phyloP scores from a whole-genome alignment of 495 filamentous ascomycete species.

The Aspergillus affinis region DNA sequence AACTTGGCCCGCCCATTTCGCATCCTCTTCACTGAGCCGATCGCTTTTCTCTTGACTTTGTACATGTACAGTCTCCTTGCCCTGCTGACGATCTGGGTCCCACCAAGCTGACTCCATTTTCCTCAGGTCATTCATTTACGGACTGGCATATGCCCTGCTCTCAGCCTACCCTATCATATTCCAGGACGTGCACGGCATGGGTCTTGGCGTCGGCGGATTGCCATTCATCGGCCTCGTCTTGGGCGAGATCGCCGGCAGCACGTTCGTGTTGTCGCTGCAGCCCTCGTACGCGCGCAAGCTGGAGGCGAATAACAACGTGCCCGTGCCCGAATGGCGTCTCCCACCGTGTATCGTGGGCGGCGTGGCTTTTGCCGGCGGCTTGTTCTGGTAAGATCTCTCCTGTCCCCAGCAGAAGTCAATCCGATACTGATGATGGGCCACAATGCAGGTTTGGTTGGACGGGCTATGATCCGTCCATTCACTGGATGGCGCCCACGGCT shows the following conservation, averaged over 20 bases:
- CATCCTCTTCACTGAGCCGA: conserved; percentile 46
- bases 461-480: conserved; percentile 27
- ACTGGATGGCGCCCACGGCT: conserved; percentile 31
- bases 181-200: conserved; percentile 30
- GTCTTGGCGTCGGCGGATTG: conserved; percentile 26
- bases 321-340: conserved; percentile 36
- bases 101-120: background rate
- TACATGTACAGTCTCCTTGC: conserved; percentile 24
- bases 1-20: conserved; percentile 43
- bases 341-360: conserved; percentile 47
- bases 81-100: background rate
- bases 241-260: conserved; percentile 26
- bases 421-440: conserved; percentile 8
- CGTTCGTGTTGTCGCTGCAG: conserved; percentile 8
- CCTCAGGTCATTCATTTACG: conserved; percentile 39
- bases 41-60: conserved; percentile 39
- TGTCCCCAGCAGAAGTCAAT: background rate
- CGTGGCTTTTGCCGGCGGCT: conserved; percentile 45
- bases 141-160: conserved; percentile 32
- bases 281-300: conserved; percentile 13
- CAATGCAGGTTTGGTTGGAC: conserved; percentile 39
- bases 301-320: conserved; percentile 25
- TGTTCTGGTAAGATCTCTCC: conserved; percentile 48
- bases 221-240: conserved; percentile 35
- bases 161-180: conserved; percentile 36